These are phyloP conservation scores for Orobanche coerulescens DNA, from an alignment of 257 asterid species.

Conservation along the genomic window DNA sequence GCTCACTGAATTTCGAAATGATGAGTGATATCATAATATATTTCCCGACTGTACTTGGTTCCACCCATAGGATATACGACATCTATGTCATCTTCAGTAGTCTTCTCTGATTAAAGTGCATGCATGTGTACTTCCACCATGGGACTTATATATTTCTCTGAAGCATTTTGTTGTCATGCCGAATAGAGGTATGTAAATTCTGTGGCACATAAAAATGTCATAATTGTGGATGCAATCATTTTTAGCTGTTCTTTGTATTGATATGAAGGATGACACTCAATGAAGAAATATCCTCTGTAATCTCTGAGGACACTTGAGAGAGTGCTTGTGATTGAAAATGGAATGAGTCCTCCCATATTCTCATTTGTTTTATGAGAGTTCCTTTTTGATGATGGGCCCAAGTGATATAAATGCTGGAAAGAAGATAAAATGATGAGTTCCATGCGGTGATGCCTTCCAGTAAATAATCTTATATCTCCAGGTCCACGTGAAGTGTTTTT, in stretches of 20 bases:
- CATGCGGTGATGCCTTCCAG: not conserved
- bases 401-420: conserved; percentile 2
- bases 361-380: conserved; percentile 9
- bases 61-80: not conserved
- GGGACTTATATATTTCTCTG: not conserved
- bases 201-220: conserved; percentile 7
- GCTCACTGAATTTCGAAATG: conserved; percentile 17
- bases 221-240: conserved; percentile 7
- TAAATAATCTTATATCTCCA: conserved; percentile 8
- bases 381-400: not conserved
- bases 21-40: conserved; percentile 8
- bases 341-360: not conserved
- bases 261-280: conserved; percentile 13
- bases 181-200: conserved; percentile 4
- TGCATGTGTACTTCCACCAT: conserved; percentile 4
- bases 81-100: not conserved
- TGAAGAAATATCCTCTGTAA: conserved; percentile 3
- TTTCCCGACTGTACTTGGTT: conserved; percentile 9
- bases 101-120: conserved; percentile 19
- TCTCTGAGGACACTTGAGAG: conserved; percentile 10
- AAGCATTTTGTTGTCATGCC: not conserved
- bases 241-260: conserved; percentile 17
- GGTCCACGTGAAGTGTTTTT: not conserved
- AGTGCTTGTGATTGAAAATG: not conserved
- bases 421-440: not conserved